Conservation (phyloP, 805 yeast species). For the Zygosaccharomyces siamensis region DNA sequence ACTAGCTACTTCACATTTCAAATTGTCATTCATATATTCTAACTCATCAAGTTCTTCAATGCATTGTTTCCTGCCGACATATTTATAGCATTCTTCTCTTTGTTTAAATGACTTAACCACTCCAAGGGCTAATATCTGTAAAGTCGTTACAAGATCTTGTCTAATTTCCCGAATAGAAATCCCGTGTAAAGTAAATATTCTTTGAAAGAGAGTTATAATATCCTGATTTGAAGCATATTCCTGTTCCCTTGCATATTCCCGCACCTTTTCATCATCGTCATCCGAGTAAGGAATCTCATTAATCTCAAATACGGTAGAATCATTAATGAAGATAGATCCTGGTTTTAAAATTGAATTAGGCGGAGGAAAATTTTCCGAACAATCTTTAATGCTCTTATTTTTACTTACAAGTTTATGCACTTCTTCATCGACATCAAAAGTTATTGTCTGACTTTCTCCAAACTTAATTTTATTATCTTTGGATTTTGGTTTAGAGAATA, state of each 20-base stretch:
- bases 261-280: neutral
- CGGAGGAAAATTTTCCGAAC: neutral
- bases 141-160: neutral
- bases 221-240: neutral
- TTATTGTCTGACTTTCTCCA: neutral
- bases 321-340: neutral
- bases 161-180: neutral
- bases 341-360: neutral
- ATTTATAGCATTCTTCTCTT: conserved; percentile 2
- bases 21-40: neutral
- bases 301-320: neutral
- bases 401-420: neutral
- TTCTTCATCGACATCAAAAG: neutral
- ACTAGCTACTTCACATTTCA: neutral
- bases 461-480: neutral
- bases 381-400: neutral
- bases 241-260: too few relatives aligned
- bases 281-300: neutral
- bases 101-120: neutral
- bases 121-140: neutral
- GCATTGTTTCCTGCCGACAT: conserved; percentile 1
- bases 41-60: conserved; percentile 1
- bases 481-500: neutral
- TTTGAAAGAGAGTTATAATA: neutral
- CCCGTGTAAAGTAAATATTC: neutral